Conservation (phyloP, 768 basidiomycete species). For the Leccinellum rugosiceps region DNA sequence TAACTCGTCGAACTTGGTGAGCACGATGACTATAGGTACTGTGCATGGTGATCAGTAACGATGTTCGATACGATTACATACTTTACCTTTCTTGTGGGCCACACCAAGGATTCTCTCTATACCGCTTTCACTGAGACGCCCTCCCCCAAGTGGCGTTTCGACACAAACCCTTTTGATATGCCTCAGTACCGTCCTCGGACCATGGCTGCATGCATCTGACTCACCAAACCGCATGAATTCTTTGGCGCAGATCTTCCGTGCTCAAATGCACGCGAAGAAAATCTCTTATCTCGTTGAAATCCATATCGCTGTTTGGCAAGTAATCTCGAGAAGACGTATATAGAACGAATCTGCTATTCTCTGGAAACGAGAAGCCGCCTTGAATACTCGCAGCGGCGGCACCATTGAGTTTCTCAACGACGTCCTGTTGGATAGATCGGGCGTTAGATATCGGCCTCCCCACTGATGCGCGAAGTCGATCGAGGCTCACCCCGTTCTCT, state of each 20-base stretch:
- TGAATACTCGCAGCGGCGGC: neutral
- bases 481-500: neutral
- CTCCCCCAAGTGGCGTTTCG: constrained; percentile 1
- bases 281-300: neutral
- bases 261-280: neutral
- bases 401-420: neutral
- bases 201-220: neutral
- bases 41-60: neutral
- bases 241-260: neutral
- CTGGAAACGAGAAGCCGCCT: neutral
- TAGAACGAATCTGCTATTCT: constrained; percentile 4
- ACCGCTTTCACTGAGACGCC: constrained; percentile 7
- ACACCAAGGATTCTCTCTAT: constrained; percentile 6
- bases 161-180: constrained; percentile 2
- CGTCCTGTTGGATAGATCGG: neutral
- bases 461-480: neutral
- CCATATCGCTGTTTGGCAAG: constrained; percentile 5
- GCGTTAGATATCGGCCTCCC: too few species aligned
- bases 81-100: constrained; percentile 3
- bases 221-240: constrained; percentile 4
- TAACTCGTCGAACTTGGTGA: constrained; percentile 6
- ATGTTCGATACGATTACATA: neutral
- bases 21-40: constrained; percentile 5
- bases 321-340: constrained; percentile 4
- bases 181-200: neutral